phyloP scores from a whole-genome alignment of 768 basidiomycete genomes.

The Lactarius indigo region DNA sequence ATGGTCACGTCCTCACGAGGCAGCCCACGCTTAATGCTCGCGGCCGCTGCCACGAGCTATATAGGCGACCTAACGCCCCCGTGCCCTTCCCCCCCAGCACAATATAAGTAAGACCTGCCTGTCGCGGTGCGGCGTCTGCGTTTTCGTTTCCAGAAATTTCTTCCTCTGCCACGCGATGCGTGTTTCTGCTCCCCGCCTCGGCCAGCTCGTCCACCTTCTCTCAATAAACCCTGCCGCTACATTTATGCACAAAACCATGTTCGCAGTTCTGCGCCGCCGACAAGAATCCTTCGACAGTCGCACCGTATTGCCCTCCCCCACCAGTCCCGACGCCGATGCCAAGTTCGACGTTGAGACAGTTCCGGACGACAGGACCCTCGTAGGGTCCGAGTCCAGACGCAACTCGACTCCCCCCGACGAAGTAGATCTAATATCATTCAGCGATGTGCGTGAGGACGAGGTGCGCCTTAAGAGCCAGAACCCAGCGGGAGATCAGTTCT shows the following conservation, averaged over 20 bases:
- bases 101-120: slow-evolving; percentile 18
- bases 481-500: neutral
- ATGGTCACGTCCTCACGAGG: slow-evolving; percentile 3
- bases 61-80: slow-evolving; percentile 10
- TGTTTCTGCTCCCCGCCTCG: slow-evolving; percentile 10
- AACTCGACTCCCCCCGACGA: slow-evolving; percentile 4
- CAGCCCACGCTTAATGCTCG: slow-evolving; percentile 18
- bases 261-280: slow-evolving; percentile 7
- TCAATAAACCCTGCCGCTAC: slow-evolving; percentile 5
- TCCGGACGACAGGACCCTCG: slow-evolving; percentile 18
- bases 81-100: slow-evolving; percentile 4
- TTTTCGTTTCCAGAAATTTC: slow-evolving; percentile 12
- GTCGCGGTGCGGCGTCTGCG: slow-evolving; percentile 10
- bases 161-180: slow-evolving; percentile 22
- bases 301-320: neutral
- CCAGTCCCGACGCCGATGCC: neutral
- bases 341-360: slow-evolving; percentile 12
- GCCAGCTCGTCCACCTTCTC: slow-evolving; percentile 14
- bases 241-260: slow-evolving; percentile 1
- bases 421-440: neutral
- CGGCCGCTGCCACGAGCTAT: slow-evolving; percentile 9
- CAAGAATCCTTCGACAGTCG: neutral
- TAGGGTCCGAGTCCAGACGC: slow-evolving; percentile 6
- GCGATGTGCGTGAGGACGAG: slow-evolving; percentile 1
- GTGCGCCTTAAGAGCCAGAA: neutral